Evolutionary conservation across 768 basidiomycete genomes (phyloP), one percentile per base, ranked within the genome.

Genomic region (Kwoniella sp.): DNA sequence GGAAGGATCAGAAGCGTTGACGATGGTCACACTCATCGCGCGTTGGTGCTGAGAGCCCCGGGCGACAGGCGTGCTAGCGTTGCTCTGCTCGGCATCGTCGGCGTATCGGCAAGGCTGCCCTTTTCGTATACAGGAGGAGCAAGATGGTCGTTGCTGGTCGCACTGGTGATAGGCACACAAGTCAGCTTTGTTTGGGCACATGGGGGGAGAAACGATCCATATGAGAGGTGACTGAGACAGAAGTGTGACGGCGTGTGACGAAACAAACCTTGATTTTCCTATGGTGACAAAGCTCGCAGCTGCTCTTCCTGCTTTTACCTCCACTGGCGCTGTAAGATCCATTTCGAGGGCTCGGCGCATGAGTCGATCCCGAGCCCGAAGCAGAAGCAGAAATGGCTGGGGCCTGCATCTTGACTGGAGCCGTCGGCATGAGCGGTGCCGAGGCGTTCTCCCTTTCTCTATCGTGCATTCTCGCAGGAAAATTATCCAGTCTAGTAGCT

Each of bases 241-340:
- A n/a, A n/a, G n/a, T n/a, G n/a, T n/a, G n/a, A n/a, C n/a, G n/a
- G 22, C 4, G 15, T 22, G 52, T 22, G 23, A 30, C 17, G 8
- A 26, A 41, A 69, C 73, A 55, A 55, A 71, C 73, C 60, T 66
- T 68, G 66, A 75, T 75, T 41, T 75, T 75, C 37, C 73, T 47
- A 65, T 67, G 69, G 58, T 72, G 71, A 69, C 73, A 75, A 11
- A 75, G 58, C 23, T 70, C 67, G 56, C 73, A 75, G 53, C 71
- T 72, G 31, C 73, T 74, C 54, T 74, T 74, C 61, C 73, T 69
- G 38, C 70, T 71, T 57, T 74, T 74, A 28, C 63, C 63, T n/a
- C 66, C 66, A 37, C 55, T 26, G 8, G 30, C 34, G 50, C 48
- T 62, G 23, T 26, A 34, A 31, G 22, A 29, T 13, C 66, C 37